Base-by-base conservation (phyloP, 208 protist species). In the Naegleria fowleri region DNA sequence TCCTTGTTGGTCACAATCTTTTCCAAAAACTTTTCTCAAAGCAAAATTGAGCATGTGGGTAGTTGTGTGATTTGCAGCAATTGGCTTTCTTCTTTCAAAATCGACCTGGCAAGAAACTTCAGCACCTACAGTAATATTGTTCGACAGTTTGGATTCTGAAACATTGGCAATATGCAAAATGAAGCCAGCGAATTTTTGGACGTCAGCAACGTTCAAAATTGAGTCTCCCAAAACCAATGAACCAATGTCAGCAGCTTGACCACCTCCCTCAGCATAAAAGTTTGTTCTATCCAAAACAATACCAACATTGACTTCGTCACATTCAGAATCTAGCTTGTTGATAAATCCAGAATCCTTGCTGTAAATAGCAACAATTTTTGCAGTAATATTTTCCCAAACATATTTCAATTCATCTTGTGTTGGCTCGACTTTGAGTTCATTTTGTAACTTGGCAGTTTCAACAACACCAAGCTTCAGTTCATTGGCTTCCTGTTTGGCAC, bases 41-140 rank as follows among this genome's bases (percentile, higher is more conserved):
- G 97, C 98, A 94, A 95, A 98, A 94, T 99, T 99, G 55, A 99
- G 94, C 90, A 99, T 90, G 92, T 99, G 99, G 40, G 99, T 99
- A 0, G 96, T 92, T 38, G 99, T 99, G 96, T 99, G 98, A 94
- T 99, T 99, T n/a, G 95, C 91, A 75, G 96, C 96, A 84, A 97
- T 95, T 83, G 92, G 83, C 33, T 92, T 76, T 90, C 98, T 95
- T 83, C 96, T 93, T 29, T 92, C 94, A 91, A 97, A 98, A 93
- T 99, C 96, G 36, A 99, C 96, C 51, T 96, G 92, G 75, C 96
- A 93, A 67, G 94, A 93, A 91, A 97, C 94, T 48, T 88, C 79
- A n/a, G 95, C 95, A 59, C 93, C 94, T 33, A 94, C 92, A 36
- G 95, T 95, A 51, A 98, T 95, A 86, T 95, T 94, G n/a, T 38